phyloP scores from a whole-genome alignment of 2,329 filamentous ascomycete genomes.

The Macroventuria anomochaeta region DNA sequence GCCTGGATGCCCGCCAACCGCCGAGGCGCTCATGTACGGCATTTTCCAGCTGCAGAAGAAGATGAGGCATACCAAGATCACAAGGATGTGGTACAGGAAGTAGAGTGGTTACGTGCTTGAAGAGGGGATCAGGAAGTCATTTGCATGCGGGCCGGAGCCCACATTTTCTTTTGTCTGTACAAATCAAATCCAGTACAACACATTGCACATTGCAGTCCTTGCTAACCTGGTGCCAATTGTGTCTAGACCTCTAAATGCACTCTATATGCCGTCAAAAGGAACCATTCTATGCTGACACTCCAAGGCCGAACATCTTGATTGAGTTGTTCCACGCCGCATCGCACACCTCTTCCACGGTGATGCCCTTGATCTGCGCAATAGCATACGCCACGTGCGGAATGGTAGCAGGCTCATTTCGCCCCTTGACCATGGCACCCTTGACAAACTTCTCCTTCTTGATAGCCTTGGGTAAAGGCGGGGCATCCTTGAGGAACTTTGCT shows the following conservation, averaged over 20 bases:
- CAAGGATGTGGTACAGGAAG: slow-evolving; percentile 65
- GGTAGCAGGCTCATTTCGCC: slow-evolving; percentile 88
- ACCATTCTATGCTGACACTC: slow-evolving; percentile 30
- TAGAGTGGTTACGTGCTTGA: slow-evolving; percentile 37
- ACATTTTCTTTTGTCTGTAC: slow-evolving; percentile 27
- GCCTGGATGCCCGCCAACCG: slow-evolving; percentile 70
- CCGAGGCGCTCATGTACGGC: slow-evolving; percentile 63
- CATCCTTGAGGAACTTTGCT: slow-evolving; percentile 72
- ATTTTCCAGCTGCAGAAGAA: slow-evolving; percentile 82
- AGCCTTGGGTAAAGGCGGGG: slow-evolving; percentile 75
- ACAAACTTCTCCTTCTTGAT: slow-evolving; percentile 98
- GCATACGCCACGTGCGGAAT: slow-evolving; percentile 89
- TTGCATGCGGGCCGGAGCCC: slow-evolving; percentile 29
- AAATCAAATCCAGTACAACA: slow-evolving; percentile 23
- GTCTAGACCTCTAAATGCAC: not conserved
- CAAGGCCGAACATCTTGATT: slow-evolving; percentile 50
- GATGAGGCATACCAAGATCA: slow-evolving; percentile 68
- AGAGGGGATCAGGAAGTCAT: slow-evolving; percentile 23
- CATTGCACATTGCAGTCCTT: not conserved
- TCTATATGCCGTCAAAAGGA: not conserved
- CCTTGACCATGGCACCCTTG: slow-evolving; percentile 88
- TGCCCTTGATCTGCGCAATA: slow-evolving; percentile 82
- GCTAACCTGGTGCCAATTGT: not conserved
- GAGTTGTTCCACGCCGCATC: slow-evolving; percentile 65
- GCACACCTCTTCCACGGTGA: slow-evolving; percentile 80